Evolutionary conservation across 805 yeast genomes (phyloP).

Genomic region (Clavispora vitiphila): DNA sequence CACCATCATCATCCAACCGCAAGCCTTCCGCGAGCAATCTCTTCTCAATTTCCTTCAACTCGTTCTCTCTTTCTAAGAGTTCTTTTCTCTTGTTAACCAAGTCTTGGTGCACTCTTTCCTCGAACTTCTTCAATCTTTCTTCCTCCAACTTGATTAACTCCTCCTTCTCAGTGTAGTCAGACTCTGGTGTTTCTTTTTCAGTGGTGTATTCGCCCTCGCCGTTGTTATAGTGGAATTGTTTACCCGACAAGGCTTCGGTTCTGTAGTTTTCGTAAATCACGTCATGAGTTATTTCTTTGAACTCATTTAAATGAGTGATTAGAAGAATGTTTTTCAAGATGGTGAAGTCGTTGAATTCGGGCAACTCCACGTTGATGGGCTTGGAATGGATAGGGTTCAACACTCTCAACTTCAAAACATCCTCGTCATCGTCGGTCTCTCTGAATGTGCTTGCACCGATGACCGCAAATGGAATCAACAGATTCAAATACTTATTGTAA

Average conservation of each 20-base stretch:
- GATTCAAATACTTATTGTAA: conserved; percentile 60
- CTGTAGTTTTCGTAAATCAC: conserved; percentile 83
- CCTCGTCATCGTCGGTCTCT: conserved; percentile 33
- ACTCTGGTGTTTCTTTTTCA: conserved; percentile 11
- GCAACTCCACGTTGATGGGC: conserved; percentile 60
- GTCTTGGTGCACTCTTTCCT: conserved; percentile 85
- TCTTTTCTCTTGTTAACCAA: conserved; percentile 76
- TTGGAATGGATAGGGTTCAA: conserved; percentile 45
- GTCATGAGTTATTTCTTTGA: conserved; percentile 86
- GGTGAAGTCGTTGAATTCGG: conserved; percentile 75
- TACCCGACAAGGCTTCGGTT: conserved; percentile 76
- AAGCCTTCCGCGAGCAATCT: conserved; percentile 57
- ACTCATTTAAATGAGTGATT: conserved; percentile 80
- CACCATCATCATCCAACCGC: conserved; percentile 27
- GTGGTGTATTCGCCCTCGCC: conserved; percentile 14
- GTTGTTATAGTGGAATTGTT: conserved; percentile 38
- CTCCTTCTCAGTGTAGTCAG: conserved; percentile 58
- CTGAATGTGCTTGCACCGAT: conserved; percentile 65
- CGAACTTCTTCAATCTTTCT: conserved; percentile 80
- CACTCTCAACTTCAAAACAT: conserved; percentile 49
- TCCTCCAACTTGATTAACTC: conserved; percentile 88
- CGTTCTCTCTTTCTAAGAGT: conserved; percentile 77
- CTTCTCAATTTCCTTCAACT: conserved; percentile 75
- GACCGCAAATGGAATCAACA: conserved; percentile 61
- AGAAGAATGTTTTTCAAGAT: conserved; percentile 73